Evolutionary conservation across 2,329 filamentous ascomycete genomes (phyloP).

Genomic region (Ophiostoma quercus): DNA sequence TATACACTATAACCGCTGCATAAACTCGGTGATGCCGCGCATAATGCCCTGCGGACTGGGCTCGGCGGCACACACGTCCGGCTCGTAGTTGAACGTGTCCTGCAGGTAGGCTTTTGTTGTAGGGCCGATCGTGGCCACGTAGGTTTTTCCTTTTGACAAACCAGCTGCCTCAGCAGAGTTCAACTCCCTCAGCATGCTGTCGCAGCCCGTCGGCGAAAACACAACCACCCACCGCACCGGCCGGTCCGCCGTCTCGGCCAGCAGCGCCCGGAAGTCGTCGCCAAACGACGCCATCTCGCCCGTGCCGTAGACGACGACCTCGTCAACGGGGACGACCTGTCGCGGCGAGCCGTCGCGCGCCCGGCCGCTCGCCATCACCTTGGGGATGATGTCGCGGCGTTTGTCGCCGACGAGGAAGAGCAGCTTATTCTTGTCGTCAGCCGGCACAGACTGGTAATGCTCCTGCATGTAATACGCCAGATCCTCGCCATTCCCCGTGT

Average conservation of each 20-base stretch:
- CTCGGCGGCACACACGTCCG: conserved; percentile 73
- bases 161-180: too few species aligned
- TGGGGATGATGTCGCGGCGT: conserved; percentile 83
- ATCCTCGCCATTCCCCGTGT: conserved; percentile 78
- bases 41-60: conserved; percentile 78
- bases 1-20: conserved; percentile 16
- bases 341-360: conserved; percentile 34
- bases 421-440: conserved; percentile 39
- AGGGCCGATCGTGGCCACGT: conserved; percentile 84
- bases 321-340: conserved; percentile 51
- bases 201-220: conserved; percentile 62
- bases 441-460: conserved; percentile 54
- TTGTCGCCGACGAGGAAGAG: conserved; percentile 90
- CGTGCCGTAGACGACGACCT: conserved; percentile 82
- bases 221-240: conserved; percentile 66
- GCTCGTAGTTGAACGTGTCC: conserved; percentile 58
- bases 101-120: conserved; percentile 76
- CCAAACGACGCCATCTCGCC: conserved; percentile 75
- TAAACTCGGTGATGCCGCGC: conserved; percentile 57
- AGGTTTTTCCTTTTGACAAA: conserved; percentile 29
- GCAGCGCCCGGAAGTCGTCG: conserved; percentile 52
- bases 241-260: conserved; percentile 42
- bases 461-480: conserved; percentile 72
- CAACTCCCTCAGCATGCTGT: conserved; percentile 53
- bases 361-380: conserved; percentile 57